Evolutionary conservation across 805 yeast genomes (phyloP), one percentile per base, ranked within the genome.

Genomic region (Zygosaccharomyces gambellarensis): DNA sequence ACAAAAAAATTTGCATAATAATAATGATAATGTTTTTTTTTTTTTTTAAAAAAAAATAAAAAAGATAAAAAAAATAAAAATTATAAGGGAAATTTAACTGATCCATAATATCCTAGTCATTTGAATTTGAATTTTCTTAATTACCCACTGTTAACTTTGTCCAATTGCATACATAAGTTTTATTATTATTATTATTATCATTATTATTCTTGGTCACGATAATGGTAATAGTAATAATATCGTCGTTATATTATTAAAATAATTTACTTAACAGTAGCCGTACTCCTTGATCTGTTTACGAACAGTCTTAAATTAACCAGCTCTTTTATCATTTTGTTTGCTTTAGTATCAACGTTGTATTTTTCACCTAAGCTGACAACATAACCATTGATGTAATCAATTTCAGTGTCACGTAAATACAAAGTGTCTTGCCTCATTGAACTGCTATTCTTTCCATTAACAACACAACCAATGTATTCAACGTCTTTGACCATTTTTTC

Each of bases 381-480:
- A 60, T 81, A 88, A 1, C 97, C 97, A 63, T 90, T 94, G 51
- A 92, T 83, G 63, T 78, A 85, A 52, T 83, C 86, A 19, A 92
- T 79, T 62, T 92, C 99, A 0, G 94, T 87, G 12, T 73, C 75
- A 56, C 79, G 76, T 50, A 77, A 50, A 53, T 71, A 68, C 10
- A 71, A 44, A 2, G 63, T 72, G 58, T 92, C 98, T 50, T 74
- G 76, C 61, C 77, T 67, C 78, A 74, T 75, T 1, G 77, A 73
- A 10, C 75, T 68, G 22, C 76, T 72, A 55, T 90, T 92, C 36
- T 74, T 63, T 0, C 77, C 75, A 3, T 90, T 79, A 9, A 63
- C 54, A 19, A 64, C 59, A 19, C 77, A 69, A 4, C 81, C 80
- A 7, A 71, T 65, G 22, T 63, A 43, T 10, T 77, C 73, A 6